Evolutionary conservation across 23 red algal species (phyloP).

Genomic region (Agarophyton chilense): DNA sequence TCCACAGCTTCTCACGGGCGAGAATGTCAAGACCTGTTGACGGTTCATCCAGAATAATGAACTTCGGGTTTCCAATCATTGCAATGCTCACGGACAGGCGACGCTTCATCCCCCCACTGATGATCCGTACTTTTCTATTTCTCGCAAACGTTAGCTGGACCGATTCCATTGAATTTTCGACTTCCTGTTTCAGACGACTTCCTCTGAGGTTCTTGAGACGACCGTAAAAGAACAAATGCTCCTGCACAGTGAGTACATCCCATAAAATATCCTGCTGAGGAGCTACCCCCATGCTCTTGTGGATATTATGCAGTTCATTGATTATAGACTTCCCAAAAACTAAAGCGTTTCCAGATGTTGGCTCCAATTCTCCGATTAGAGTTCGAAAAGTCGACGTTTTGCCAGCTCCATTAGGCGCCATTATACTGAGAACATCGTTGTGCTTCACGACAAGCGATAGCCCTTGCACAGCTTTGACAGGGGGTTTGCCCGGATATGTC

Average conservation of each 20-base stretch:
- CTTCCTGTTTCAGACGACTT: constrained; percentile 50
- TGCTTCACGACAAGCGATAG: constrained; percentile 66
- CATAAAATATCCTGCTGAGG: constrained; percentile 90
- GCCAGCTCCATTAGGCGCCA: constrained; percentile 85
- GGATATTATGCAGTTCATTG: constrained; percentile 64
- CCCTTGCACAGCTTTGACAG: constrained; percentile 71
- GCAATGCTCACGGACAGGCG: constrained; percentile 86
- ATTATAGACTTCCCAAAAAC: constrained; percentile 76
- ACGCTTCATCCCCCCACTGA: constrained; percentile 92
- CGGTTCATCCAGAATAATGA: constrained; percentile 95
- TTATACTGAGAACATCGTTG: constrained; percentile 78
- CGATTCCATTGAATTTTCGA: constrained; percentile 64
- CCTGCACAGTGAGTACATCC: constrained; percentile 73
- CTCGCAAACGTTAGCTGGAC: constrained; percentile 75
- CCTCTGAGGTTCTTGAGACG: constrained; percentile 69
- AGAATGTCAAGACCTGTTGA: constrained; percentile 85
- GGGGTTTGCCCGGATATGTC: constrained; percentile 71
- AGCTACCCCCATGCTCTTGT: constrained; percentile 75
- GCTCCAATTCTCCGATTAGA: constrained; percentile 70
- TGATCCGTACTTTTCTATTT: constrained; percentile 65
- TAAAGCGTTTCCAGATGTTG: constrained; percentile 63
- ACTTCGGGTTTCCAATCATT: constrained; percentile 72
- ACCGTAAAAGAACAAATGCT: constrained; percentile 90
- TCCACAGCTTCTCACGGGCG: constrained; percentile 81
- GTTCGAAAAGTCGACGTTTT: constrained; percentile 84